These are phyloP conservation scores for Athelia psychrophila DNA, from an alignment of 1,284 basidiomycete genomes.

Conservation along the genomic window DNA sequence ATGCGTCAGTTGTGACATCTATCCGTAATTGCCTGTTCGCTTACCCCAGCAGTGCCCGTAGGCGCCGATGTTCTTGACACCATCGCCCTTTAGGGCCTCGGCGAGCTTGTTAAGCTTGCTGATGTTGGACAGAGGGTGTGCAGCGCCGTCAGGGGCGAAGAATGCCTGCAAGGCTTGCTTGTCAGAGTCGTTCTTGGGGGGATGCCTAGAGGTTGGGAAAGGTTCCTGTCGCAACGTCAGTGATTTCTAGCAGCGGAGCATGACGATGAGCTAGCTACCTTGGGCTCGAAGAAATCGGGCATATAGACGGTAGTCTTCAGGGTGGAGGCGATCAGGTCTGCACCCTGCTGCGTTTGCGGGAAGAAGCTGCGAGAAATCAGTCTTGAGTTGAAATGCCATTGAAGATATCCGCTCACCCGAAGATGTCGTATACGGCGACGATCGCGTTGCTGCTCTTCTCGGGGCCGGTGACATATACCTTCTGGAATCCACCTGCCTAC, in stretches of 20 bases:
- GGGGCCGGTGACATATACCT: constrained; percentile 53
- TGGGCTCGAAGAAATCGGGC: constrained; percentile 64
- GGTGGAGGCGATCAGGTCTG: constrained; percentile 55
- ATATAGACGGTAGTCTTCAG: constrained; percentile 55
- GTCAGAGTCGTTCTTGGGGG: constrained; percentile 49
- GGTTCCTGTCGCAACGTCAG: constrained; percentile 20
- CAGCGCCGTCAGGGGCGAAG: constrained; percentile 41
- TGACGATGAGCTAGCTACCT: constrained; percentile 16
- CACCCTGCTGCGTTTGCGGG: constrained; percentile 60
- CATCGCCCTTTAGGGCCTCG: constrained; percentile 40
- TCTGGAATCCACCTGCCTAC: constrained; percentile 25
- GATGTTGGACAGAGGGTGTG: constrained; percentile 40
- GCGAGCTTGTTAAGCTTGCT: constrained; percentile 46
- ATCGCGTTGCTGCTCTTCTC: constrained; percentile 46
- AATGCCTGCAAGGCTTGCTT: constrained; percentile 50
- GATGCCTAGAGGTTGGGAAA: constrained; percentile 48
- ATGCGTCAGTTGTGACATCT: background rate
- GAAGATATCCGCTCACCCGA: constrained; percentile 44
- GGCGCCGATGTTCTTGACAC: constrained; percentile 44
- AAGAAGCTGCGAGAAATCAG: constrained; percentile 36
- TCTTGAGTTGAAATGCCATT: background rate
- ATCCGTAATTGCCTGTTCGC: constrained; percentile 7
- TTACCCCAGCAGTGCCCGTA: constrained; percentile 64
- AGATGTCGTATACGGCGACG: constrained; percentile 63
- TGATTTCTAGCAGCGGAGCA: background rate